Evolutionary conservation across 441 rosid genomes (phyloP).

Genomic region (Capsella rubella): DNA sequence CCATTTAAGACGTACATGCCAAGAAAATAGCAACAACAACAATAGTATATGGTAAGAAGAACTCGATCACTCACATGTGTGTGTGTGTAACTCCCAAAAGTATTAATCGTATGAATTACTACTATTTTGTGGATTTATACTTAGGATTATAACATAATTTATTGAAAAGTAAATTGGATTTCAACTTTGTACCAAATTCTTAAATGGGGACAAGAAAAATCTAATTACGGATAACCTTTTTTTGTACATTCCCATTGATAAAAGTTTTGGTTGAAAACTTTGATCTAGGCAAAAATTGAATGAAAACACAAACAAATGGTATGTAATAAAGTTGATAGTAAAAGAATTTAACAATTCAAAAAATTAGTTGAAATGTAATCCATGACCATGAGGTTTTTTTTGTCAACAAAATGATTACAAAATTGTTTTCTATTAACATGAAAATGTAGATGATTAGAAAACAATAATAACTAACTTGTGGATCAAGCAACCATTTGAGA

Average conservation of each 20-base stretch:
- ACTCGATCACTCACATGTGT: no score
- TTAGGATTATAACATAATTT: slow-evolving; percentile 8
- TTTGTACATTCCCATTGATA: neutral
- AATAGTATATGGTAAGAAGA: no score
- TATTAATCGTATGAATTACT: no score
- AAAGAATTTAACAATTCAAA: neutral
- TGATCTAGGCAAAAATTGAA: neutral
- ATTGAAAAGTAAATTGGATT: slow-evolving; percentile 10
- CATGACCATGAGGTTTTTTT: neutral
- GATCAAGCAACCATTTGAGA: slow-evolving; percentile 15
- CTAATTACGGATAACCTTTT: neutral
- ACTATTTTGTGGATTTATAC: neutral
- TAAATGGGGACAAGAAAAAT: neutral
- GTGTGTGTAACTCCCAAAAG: no score
- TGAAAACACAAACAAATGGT: neutral
- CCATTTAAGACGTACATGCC: no score
- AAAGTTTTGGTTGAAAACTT: neutral
- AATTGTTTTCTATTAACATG: neutral
- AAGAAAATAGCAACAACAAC: no score
- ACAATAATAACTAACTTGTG: slow-evolving; percentile 16
- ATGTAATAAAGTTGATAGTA: neutral
- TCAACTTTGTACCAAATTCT: slow-evolving; percentile 8
- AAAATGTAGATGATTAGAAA: neutral
- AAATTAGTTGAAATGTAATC: neutral
- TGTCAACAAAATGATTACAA: neutral